Percentiles rank a stretch among this genome's conserved stretches.
Evolutionary conservation across 192 early-diverging fungal genomes (phyloP).

Genomic region (Coemansia sp.): DNA sequence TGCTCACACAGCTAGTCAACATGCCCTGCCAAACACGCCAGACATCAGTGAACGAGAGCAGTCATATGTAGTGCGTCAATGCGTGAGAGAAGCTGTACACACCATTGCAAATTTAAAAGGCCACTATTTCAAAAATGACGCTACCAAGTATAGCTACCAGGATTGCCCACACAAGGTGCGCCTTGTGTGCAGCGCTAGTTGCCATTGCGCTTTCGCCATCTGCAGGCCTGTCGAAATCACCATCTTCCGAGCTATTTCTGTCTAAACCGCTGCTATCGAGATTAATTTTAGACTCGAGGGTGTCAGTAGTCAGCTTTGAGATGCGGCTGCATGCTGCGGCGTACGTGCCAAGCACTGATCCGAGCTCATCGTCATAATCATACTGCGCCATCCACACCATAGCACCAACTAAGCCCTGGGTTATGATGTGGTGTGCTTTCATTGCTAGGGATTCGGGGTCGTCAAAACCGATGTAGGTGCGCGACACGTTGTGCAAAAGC

Average conservation of each 20-base stretch:
- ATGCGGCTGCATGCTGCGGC: conserved; percentile 25
- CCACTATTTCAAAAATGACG: neutral
- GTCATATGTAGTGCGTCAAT: neutral
- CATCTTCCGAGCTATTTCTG: neutral
- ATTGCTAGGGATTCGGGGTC: conserved; percentile 61
- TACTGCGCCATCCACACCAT: conserved; percentile 73
- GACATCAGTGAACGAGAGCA: neutral
- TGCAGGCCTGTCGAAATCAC: neutral
- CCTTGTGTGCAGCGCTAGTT: neutral
- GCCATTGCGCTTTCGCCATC: neutral
- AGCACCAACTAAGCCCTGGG: conserved; percentile 58
- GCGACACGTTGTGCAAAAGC: conserved; percentile 62
- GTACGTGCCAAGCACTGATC: conserved; percentile 38
- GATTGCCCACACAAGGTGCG: neutral
- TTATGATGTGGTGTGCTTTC: conserved; percentile 58
- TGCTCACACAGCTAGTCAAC: neutral
- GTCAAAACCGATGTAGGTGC: conserved; percentile 70
- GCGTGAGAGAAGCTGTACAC: neutral
- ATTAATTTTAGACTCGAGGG: neutral
- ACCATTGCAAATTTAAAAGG: neutral
- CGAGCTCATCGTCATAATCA: conserved; percentile 61
- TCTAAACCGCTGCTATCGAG: neutral
- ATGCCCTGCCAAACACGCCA: neutral
- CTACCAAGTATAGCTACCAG: conserved; percentile 1
- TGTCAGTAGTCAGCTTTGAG: conserved; percentile 3